Evolutionary conservation across 805 yeast genomes (phyloP), one percentile per base, ranked within the genome.

Genomic region (Suhomyces prunicola): DNA sequence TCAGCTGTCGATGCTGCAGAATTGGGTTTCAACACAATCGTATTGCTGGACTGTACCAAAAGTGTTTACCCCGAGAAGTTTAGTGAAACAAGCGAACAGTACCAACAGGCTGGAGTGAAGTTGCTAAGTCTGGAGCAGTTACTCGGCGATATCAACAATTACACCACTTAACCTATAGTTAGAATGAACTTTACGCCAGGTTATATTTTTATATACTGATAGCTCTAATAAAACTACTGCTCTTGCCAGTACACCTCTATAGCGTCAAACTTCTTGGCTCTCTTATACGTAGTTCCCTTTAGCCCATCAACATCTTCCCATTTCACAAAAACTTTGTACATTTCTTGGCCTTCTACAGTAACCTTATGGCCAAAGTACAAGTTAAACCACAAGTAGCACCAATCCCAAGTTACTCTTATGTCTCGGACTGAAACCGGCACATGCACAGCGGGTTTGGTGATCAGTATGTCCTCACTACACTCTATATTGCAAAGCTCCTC

Each of bases 1-100:
- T 86, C 96, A 0, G 90, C 96, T 0, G 66, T 83, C 23, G 96
- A 92, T 52, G 78, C 91, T 19, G 80, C 78, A 0, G 68, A 65
- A 9, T 55, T 60, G 36, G 96, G 96, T 0, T 90, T 80, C 64
- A 67, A 79, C 1, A 84, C 96, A 0, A 73, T 62, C 50, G 88
- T 93, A 1, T 58, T 90, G 12, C 73, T 75, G 54, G 81, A 82
- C 29, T 80, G 83, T 50, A 75, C 86, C 19, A 77, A 71, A 55
- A 76, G 88, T 4, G 90, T 88, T 15, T 73, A 73, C 54, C 76
- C 82, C 1, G 80, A 74, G 15, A 68, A 72, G 17, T 57, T 57
- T 7, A 51, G 26, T 0, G 69, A 67, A 31, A 76, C 79, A 0
- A 80, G 76, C 22, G 48, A 56, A 3, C 47, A 50, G 35, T 80